Base-by-base conservation (phyloP, 179 eudicot genomes). In the Beta macrorhiza region DNA sequence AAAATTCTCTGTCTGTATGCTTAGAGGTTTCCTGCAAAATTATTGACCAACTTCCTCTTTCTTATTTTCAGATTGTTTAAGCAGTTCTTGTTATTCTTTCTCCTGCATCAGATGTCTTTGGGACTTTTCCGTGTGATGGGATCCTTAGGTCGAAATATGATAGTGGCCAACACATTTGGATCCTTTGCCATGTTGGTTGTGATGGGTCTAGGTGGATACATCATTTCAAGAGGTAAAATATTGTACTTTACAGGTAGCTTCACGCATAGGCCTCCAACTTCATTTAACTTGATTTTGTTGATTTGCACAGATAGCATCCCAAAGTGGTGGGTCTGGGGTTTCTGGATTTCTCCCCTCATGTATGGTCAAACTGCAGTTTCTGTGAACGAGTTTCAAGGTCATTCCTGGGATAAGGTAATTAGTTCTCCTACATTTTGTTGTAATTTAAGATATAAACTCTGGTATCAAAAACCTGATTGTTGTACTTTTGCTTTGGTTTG, bases 141-240 rank as follows among this genome's bases (percentile, higher is more conserved):
- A 83, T 88, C 98, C 74, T 85, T 95, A 85, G 98, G 98, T 55
- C 92, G 98, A 77, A 93, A 84, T 86, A 92, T 95, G 98, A 91
- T 95, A 59, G 98, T 92, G 79, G 93, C 98, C 72, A 95, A 95
- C 87, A 95, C 98, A 80, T 93, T 93, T 89, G 98, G 98, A 83
- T 95, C 98, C 75, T 95, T 95, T 76, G 98, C 97, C 82, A 91
- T 95, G 98, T 87, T 95, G 89, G 93, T 95, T 85, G 98, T 95
- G 79, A 93, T 95, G 98, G 97, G 91, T 80, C 95, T 95, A 82
- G 98, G 98, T 55, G 97, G 97, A 81, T 95, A 90, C 84, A 88
- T 95, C 16, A 85, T 95, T 83, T 93, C 98, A 70, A 92, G 91
- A 91, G 98, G 97, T 92, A 84, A 84, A 69, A 51, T 49, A 5